Evolutionary conservation across 768 basidiomycete genomes (phyloP).

Genomic region (Podaxis carcinomalis): DNA sequence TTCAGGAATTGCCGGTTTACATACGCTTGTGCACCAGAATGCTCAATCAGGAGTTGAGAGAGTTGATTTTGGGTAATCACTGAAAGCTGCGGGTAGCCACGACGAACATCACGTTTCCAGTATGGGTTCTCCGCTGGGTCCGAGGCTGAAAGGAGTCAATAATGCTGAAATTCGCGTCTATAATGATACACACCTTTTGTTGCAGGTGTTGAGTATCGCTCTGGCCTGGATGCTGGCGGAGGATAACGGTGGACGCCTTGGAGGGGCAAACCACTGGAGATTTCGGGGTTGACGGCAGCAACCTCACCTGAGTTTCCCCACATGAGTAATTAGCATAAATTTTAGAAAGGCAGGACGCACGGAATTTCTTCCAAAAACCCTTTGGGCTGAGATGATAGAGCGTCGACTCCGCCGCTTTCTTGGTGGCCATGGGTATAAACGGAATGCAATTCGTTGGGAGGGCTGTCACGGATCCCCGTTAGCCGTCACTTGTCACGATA

Average conservation of each 20-base stretch:
- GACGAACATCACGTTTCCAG: constrained; percentile 94
- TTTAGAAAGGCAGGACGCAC: constrained; percentile 41
- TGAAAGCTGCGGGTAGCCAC: constrained; percentile 89
- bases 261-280: constrained; percentile 86
- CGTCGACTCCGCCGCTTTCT: constrained; percentile 82
- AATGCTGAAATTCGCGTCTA: not conserved
- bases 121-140: constrained; percentile 89
- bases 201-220: constrained; percentile 82
- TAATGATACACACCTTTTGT: constrained; percentile 62
- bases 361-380: constrained; percentile 97
- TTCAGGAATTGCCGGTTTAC: constrained; percentile 23
- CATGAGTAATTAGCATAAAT: not conserved
- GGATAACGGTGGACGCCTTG: constrained; percentile 72
- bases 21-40: constrained; percentile 62
- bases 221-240: constrained; percentile 83
- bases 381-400: constrained; percentile 85
- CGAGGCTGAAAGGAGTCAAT: constrained; percentile 49
- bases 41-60: constrained; percentile 76
- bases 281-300: constrained; percentile 82
- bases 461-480: constrained; percentile 5
- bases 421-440: constrained; percentile 55
- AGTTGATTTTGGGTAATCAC: constrained; percentile 83
- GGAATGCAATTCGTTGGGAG: constrained; percentile 7
- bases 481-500: not conserved
- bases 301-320: constrained; percentile 60